Base-by-base conservation (phyloP, 805 yeast species). In the Candida saitoana region DNA sequence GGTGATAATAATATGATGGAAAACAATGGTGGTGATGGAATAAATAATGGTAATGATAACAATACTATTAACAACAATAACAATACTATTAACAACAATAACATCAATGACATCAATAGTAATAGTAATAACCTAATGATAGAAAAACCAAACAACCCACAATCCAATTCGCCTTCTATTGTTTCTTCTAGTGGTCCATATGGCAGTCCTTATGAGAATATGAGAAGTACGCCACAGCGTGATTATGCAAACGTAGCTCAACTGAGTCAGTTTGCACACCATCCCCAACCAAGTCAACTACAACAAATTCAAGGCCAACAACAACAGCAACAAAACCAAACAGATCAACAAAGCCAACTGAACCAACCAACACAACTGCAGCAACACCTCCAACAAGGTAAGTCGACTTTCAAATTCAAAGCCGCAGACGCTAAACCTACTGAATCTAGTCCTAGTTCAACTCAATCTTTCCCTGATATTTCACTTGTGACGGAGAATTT, bases 401-500 rank as follows among this genome's bases (percentile, higher is more conserved):
- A 19, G 25, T 34, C 18, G 40, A 38, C 22, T 41, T 27, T 34
- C 38, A 44, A 22, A 33, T 38, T 33, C 37, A 36, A 18, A 18
- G 16, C 31, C 16, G 27, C 16, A 22, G 34, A 38, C 15, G 27
- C 33, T 9, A 33, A 41, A 5, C 37, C 44, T 11, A 49, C 48
- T 20, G 66, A 60, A 19, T 57, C 58, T 14, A 64, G 72, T 2
- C 73, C 73, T 1, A 60, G 67, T 25, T 63, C 70, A 4, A 50
- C 59, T 9, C 57, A 57, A 29, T 65, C 72, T 8, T 68, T 82
- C 45, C 74, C 76, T 22, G 77, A 73, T 29, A 79, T 81, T 60
- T 67, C 80, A 14, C 69, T 80, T 37, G 74, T 79, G 40, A 76
- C 83, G 6, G 72, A 72, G 43, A 72, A 67, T 44, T 63, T 77